Conservation (phyloP, 257 asterid species). For the Solanum dulcamara region DNA sequence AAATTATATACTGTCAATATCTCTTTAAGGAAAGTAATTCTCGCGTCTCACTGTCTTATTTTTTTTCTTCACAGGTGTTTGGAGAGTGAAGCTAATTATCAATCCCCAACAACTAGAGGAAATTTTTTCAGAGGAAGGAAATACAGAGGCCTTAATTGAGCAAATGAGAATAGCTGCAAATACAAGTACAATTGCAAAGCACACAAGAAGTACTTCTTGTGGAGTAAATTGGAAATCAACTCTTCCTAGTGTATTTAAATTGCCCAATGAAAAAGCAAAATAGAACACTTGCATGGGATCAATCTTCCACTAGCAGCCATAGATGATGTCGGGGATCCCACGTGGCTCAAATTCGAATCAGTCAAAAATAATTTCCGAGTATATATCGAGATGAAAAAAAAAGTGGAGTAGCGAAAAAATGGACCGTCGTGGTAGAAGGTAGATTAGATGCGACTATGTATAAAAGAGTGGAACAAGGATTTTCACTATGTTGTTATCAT, state of each 20-base stretch:
- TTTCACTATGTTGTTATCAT: background rate
- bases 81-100: constrained; percentile 63
- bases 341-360: background rate
- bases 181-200: constrained; percentile 9
- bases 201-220: constrained; percentile 11
- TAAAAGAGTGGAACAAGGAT: background rate
- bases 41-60: background rate
- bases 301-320: constrained; percentile 1
- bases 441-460: background rate
- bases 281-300: background rate
- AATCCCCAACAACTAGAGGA: constrained; percentile 32
- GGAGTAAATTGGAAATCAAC: constrained; percentile 20
- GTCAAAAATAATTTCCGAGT: background rate
- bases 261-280: background rate
- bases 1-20: background rate
- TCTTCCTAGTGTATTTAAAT: constrained; percentile 8
- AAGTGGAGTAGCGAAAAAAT: background rate
- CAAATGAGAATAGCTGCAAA: constrained; percentile 59
- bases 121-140: constrained; percentile 47
- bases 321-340: background rate
- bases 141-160: constrained; percentile 57
- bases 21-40: background rate
- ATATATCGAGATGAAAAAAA: background rate
- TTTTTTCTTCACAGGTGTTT: constrained; percentile 17
- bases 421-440: background rate